Conservation (phyloP, 345 rosid genomes). For the Kandelia obovata region DNA sequence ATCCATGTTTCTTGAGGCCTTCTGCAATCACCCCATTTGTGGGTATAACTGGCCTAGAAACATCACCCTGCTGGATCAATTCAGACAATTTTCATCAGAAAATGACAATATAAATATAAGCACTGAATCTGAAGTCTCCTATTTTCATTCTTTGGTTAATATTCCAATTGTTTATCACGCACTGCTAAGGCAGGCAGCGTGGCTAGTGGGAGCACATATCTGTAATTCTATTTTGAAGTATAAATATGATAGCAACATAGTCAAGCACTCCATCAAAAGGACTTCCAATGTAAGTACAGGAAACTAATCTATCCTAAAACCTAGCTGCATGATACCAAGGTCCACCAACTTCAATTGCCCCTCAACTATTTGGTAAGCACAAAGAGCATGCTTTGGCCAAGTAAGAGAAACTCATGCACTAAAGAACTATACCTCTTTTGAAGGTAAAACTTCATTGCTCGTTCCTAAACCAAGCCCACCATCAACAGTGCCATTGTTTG, state of each 20-base stretch:
- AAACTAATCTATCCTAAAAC: constrained; percentile 7
- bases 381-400: not conserved
- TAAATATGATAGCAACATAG: not conserved
- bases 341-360: not conserved
- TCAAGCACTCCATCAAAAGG: constrained; percentile 5
- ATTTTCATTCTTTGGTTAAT: not conserved
- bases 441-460: constrained; percentile 47
- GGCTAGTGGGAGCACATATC: not conserved
- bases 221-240: not conserved
- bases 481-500: constrained; percentile 43
- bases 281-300: not conserved
- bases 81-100: constrained; percentile 17
- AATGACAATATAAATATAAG: not conserved
- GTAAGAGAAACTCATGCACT: not conserved
- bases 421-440: constrained; percentile 51
- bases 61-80: constrained; percentile 49
- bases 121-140: not conserved
- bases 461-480: constrained; percentile 50
- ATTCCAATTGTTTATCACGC: not conserved
- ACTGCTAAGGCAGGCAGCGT: not conserved
- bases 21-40: constrained; percentile 54
- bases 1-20: constrained; percentile 42
- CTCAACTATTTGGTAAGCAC: not conserved
- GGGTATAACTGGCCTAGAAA: constrained; percentile 38
- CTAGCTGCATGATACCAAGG: not conserved